phyloP scores from a whole-genome alignment of 2,329 filamentous ascomycete species.

The Colletotrichum orchidophilum region DNA sequence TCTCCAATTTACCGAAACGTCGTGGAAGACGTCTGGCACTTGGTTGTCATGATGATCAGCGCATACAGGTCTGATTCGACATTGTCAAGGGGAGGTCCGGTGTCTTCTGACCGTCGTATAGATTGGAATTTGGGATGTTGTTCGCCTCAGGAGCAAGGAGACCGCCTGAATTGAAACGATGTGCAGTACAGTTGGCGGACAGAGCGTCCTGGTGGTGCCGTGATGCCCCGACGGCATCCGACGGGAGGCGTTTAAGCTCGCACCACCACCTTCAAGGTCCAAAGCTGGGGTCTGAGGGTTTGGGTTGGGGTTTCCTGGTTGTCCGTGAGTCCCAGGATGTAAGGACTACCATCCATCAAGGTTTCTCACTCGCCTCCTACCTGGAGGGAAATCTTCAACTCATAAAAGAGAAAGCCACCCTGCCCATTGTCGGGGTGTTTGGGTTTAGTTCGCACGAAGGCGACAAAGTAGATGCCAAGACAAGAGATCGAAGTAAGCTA shows the following conservation, averaged over 20 bases:
- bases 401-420: conserved; percentile 28
- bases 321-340: conserved; percentile 19
- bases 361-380: neutral
- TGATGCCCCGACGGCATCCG: conserved; percentile 11
- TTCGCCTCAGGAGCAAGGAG: conserved; percentile 24
- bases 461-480: conserved; percentile 10
- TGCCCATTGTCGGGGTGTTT: neutral
- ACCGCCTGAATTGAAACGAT: conserved; percentile 18
- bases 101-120: conserved; percentile 11
- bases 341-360: neutral
- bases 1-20: conserved; percentile 19
- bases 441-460: neutral
- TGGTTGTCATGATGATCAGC: neutral
- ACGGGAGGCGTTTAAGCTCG: conserved; percentile 17
- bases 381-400: neutral
- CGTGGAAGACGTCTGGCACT: conserved; percentile 5
- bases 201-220: conserved; percentile 21
- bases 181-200: conserved; percentile 5
- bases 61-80: conserved; percentile 25
- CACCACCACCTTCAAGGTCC: neutral
- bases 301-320: neutral
- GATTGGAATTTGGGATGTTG: neutral
- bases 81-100: neutral
- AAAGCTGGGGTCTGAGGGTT: conserved; percentile 15
- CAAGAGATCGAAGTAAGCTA: conserved; percentile 3